Evolutionary conservation across 352 stramenopile genomes (phyloP), one percentile per base, ranked within the genome.

Genomic region (Pythium graminicola): DNA sequence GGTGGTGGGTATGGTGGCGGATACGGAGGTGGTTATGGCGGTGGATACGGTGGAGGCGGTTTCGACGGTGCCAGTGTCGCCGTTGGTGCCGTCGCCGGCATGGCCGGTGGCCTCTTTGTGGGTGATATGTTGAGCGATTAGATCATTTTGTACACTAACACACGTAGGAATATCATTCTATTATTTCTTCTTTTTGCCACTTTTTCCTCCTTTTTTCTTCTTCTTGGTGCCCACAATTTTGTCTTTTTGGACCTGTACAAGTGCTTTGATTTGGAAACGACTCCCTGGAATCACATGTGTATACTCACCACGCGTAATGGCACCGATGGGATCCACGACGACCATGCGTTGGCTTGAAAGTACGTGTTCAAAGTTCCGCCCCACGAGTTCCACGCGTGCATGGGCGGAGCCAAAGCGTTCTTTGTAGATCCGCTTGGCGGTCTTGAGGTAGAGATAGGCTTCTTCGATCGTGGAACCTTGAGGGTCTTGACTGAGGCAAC

Each of bases 201-300:
- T 28, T n/a, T 11, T 32, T 17, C 23, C 65, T 29, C 42, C 60
- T 45, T 65, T 55, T 47, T 64, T 64, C 36, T 64, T 63, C 23
- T 69, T 67, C 32, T 62, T 70, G 16, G n/a, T n/a, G n/a, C n/a
- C n/a, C n/a, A n/a, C n/a, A n/a, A n/a, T n/a, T 11, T 53, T 59
- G 8, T 51, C 52, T 28, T 62, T 66, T 8, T 50, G 22, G 17
- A 70, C 65, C 3, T 57, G 60, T 31, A 82, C 76, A 27, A 85
- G 59, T n/a, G 73, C 75, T 17, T 70, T 65, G 65, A 87, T 87
- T 63, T 87, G 74, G 36, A 85, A 85, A 2, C 49, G 70, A 39
- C 65, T 81, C 11, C 72, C 73, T 16, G 72, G 74, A 50, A 85
- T 85, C n/a, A 87, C 69, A 35, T 85, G 74, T 7, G 51, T 31